Evolutionary conservation across 192 early-diverging fungal genomes (phyloP).

Genomic region (Physocladia obscura): DNA sequence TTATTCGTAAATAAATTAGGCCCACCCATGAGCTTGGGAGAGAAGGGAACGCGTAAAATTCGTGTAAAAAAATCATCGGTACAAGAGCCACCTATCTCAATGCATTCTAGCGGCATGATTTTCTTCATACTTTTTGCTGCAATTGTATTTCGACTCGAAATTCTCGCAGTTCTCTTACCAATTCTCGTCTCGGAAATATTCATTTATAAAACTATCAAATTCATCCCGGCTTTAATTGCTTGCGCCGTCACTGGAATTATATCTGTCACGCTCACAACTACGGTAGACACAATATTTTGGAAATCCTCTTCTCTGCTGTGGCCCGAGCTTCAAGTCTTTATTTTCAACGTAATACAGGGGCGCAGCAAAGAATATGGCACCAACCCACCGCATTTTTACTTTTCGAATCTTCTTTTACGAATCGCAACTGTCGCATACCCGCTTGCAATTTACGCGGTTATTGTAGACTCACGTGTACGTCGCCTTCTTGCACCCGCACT

Average conservation of each 20-base stretch:
- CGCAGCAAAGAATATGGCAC: slow-evolving; percentile 65
- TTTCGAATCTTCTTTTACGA: slow-evolving; percentile 69
- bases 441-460: slow-evolving; percentile 37
- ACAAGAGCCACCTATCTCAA: neutral
- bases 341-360: slow-evolving; percentile 73
- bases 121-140: slow-evolving; percentile 35
- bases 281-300: slow-evolving; percentile 81
- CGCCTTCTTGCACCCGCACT: slow-evolving; percentile 56
- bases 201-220: slow-evolving; percentile 26
- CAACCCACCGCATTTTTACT: slow-evolving; percentile 72
- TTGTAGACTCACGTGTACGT: slow-evolving; percentile 44
- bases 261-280: slow-evolving; percentile 45
- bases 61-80: neutral
- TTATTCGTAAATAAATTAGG: neutral
- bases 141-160: slow-evolving; percentile 63
- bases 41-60: neutral
- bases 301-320: slow-evolving; percentile 49
- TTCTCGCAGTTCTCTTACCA: slow-evolving; percentile 47
- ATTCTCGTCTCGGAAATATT: slow-evolving; percentile 46
- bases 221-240: neutral
- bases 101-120: neutral
- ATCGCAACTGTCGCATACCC: slow-evolving; percentile 73
- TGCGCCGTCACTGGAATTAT: slow-evolving; percentile 1
- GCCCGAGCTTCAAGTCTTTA: slow-evolving; percentile 75
- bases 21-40: neutral